phyloP scores from a whole-genome alignment of 129 eudicot species.

The Mikania micrantha region DNA sequence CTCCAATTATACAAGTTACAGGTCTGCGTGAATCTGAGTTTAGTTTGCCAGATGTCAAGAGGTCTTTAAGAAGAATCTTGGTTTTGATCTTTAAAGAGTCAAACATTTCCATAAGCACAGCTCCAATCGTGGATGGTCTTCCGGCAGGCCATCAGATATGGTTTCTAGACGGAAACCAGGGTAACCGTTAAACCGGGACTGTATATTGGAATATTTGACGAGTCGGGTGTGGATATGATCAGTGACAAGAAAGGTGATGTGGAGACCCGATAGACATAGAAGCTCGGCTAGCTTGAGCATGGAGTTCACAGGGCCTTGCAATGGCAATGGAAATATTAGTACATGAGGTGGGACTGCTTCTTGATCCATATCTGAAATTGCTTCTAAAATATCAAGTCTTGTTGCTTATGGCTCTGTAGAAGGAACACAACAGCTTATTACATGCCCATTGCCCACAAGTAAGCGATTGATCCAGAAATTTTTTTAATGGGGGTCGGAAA shows the following conservation, averaged over 20 bases:
- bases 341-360: conserved; percentile 40
- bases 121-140: conserved; percentile 41
- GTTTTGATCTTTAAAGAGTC: conserved; percentile 26
- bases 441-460: not conserved
- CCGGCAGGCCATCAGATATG: conserved; percentile 48
- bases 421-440: not conserved
- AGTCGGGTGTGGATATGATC: conserved; percentile 42
- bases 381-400: not conserved
- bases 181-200: conserved; percentile 32
- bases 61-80: conserved; percentile 31
- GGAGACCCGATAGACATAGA: conserved; percentile 44
- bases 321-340: conserved; percentile 58
- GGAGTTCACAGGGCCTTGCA: conserved; percentile 69
- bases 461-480: no score
- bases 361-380: conserved; percentile 26
- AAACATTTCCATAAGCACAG: conserved; percentile 27
- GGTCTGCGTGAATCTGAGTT: conserved; percentile 15
- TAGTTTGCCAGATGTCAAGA: conserved; percentile 27
- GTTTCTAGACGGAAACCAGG: conserved; percentile 37
- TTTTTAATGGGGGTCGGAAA: not conserved
- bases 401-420: not conserved
- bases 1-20: conserved; percentile 42
- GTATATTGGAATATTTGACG: conserved; percentile 37
- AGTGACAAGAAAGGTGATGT: conserved; percentile 61
- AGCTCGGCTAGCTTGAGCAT: conserved; percentile 67